Conservation (phyloP, 2,329 filamentous ascomycete genomes). For the Monilinia laxa region DNA sequence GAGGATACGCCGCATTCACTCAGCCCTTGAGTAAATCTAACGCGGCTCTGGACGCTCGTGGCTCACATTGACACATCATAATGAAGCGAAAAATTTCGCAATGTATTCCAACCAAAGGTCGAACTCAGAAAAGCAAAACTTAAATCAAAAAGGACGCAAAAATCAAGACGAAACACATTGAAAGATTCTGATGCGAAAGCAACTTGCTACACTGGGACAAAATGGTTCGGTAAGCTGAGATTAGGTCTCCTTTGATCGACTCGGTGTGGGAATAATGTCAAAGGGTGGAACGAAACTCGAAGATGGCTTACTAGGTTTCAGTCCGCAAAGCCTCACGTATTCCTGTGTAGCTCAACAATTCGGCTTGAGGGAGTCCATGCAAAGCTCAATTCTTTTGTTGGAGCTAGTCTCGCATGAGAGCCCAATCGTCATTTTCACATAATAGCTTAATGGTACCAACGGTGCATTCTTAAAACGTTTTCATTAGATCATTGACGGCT, state of each 20-base stretch:
- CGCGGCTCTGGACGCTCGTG: not conserved
- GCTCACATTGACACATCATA: not conserved
- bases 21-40: not conserved
- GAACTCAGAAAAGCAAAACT: not conserved
- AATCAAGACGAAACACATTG: not conserved
- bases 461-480: constrained; percentile 35
- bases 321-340: not conserved
- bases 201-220: not conserved
- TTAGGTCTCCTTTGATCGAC: not conserved
- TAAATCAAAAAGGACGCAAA: not conserved
- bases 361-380: not conserved
- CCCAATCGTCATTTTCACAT: not conserved
- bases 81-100: not conserved
- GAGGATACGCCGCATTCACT: not conserved
- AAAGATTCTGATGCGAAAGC: not conserved
- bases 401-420: not conserved
- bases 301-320: not conserved
- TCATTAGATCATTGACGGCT: constrained; percentile 65
- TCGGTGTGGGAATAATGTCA: not conserved
- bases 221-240: not conserved
- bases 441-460: not conserved
- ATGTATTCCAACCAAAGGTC: not conserved
- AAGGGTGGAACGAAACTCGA: not conserved
- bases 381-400: not conserved
- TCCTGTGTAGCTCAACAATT: not conserved